Base-by-base conservation (phyloP, 2,329 filamentous ascomycete genomes). In the Aspergillus neoniger region DNA sequence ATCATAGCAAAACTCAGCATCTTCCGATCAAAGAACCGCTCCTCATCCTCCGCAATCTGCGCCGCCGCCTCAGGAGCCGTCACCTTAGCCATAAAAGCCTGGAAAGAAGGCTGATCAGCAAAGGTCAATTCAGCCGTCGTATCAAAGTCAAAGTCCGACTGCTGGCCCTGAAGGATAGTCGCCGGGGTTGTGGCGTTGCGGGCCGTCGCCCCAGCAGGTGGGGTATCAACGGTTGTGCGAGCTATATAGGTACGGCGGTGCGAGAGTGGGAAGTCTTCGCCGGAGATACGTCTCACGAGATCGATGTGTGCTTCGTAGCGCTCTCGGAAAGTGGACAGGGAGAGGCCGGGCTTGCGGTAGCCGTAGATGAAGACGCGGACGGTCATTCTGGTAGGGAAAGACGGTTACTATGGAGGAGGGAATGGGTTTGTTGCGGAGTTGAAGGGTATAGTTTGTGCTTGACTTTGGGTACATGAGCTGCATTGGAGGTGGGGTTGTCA, bases 11-110 rank as follows among this genome's bases (percentile, higher is more conserved):
- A 17, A 21, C 51, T 28, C 32, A 54, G 15, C 36, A 25, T 65
- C 15, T 61, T 58, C 41, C 59, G 62, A 54, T 67, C 67, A 19
- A 67, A 52, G 14, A 69, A 66, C 54, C 58, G 49, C 57, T 69
- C 66, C 61, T 69, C 67, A 17, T 69, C 67, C 1, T 63, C 66
- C 2, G 59, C 62, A 32, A 70, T 66, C 59, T 63, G 59, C 12
- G 61, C 60, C 7, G 60, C 63, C 17, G 48, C 53, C 14, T 67
- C 66, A 5, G 67, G 62, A 3, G 48, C 59, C 28, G 60, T 57
- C 4, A 65, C 19, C 36, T 63, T 67, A 0, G 64, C 63, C 23
- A 47, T 43, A 23, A 67, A 69, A 7, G 57, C 59, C n/a, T 63
- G 50, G 15, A 68, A 61, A 5, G 65, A 57, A 41, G 56, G 57